phyloP scores from a whole-genome alignment of 2,329 filamentous ascomycete species.

The Penicillium digitatum region DNA sequence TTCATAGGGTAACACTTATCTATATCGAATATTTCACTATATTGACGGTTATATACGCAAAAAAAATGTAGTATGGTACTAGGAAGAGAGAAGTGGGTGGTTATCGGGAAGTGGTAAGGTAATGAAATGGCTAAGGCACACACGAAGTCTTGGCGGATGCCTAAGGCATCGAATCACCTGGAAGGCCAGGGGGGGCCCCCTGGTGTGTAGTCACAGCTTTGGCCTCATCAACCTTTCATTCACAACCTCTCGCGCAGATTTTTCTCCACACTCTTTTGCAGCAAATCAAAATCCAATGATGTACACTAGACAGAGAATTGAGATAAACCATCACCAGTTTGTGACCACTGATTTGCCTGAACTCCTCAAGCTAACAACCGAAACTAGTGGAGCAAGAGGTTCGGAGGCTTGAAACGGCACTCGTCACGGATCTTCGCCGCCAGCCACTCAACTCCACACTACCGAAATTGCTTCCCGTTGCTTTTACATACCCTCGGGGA shows the following conservation, averaged over 20 bases:
- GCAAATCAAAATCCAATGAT: constrained; percentile 2
- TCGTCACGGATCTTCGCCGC: constrained; percentile 9
- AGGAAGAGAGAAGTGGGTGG: too few species aligned
- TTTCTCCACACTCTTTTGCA: background rate
- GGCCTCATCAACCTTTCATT: too few species aligned
- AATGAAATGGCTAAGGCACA: too few species aligned
- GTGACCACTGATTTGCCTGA: constrained; percentile 6
- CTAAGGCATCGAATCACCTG: too few species aligned
- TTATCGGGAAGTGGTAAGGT: too few species aligned
- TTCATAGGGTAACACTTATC: too few species aligned
- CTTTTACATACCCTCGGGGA: constrained; percentile 21
- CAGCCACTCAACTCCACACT: constrained; percentile 10
- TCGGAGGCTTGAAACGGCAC: constrained; percentile 21
- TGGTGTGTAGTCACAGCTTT: too few species aligned
- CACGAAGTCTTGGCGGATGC: too few species aligned
- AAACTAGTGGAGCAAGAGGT: background rate
- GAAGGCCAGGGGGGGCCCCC: too few species aligned
- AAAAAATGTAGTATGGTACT: too few species aligned
- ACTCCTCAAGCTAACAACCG: constrained; percentile 14
- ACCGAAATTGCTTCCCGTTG: constrained; percentile 23
- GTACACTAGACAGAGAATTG: background rate
- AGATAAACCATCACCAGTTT: background rate
- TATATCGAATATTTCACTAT: too few species aligned
- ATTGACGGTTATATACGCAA: too few species aligned
- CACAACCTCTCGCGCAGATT: background rate